These are phyloP conservation scores for Boletus tomentosulus DNA, from an alignment of 768 basidiomycete genomes.

Conservation along the genomic window DNA sequence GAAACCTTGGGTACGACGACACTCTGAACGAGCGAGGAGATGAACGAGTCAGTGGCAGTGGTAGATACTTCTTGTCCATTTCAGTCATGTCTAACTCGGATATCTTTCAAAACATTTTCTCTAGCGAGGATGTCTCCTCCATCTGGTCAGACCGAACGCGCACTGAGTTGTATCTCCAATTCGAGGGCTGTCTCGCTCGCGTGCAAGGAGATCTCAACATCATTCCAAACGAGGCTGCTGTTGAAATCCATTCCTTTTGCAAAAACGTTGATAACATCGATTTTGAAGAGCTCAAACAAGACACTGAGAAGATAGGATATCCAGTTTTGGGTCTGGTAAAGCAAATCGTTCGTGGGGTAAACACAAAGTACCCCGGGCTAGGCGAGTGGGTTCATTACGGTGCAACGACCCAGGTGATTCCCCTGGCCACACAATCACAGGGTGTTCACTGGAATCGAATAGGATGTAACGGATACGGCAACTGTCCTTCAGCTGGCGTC, in stretches of 20 bases:
- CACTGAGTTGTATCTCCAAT: slow-evolving; percentile 22
- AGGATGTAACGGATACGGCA: slow-evolving; percentile 48
- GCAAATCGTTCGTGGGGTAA: slow-evolving; percentile 40
- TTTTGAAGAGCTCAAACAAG: slow-evolving; percentile 35
- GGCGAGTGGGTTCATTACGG: slow-evolving; percentile 50
- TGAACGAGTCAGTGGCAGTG: too few relatives aligned
- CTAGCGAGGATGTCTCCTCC: slow-evolving; percentile 33
- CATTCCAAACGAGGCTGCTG: slow-evolving; percentile 38
- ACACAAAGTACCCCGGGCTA: slow-evolving; percentile 28
- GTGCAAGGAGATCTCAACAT: slow-evolving; percentile 37
- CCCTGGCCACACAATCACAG: neutral
- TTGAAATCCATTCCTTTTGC: slow-evolving; percentile 34
- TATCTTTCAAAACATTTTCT: slow-evolving; percentile 40
- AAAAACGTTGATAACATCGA: slow-evolving; percentile 33
- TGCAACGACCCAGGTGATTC: slow-evolving; percentile 44
- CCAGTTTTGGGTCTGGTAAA: slow-evolving; percentile 43
- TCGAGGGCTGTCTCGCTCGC: slow-evolving; percentile 33
- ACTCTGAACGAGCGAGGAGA: slow-evolving; percentile 78
- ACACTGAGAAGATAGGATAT: slow-evolving; percentile 37
- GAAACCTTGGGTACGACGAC: slow-evolving; percentile 93
- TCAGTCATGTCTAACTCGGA: neutral
- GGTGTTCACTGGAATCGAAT: neutral
- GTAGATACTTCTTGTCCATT: slow-evolving; percentile 35
- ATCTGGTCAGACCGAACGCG: slow-evolving; percentile 40
- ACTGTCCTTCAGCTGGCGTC: slow-evolving; percentile 39